Evolutionary conservation across 2,329 filamentous ascomycete genomes (phyloP).

Genomic region (Ascochyta lentis): DNA sequence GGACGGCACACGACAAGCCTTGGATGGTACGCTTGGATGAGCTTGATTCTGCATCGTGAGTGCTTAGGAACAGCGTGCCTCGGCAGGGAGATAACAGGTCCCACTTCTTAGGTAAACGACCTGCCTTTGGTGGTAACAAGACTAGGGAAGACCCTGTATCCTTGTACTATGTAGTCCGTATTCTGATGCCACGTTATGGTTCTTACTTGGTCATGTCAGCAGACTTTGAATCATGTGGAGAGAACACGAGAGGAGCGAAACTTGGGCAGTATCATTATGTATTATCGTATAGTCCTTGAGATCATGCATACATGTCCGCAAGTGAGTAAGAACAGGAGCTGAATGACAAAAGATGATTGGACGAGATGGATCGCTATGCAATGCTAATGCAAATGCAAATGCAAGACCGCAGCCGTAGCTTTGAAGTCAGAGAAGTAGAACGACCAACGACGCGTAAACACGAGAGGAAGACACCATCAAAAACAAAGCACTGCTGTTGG

Average conservation of each 20-base stretch:
- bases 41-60: conserved; percentile 6
- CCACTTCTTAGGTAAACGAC: conserved; percentile 18
- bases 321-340: background rate
- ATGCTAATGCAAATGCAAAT: conserved; percentile 28
- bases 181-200: background rate
- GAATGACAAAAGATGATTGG: background rate
- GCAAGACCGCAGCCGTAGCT: conserved; percentile 14
- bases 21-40: conserved; percentile 6
- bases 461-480: background rate
- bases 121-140: conserved; percentile 1
- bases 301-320: background rate
- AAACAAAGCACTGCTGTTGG: background rate
- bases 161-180: background rate
- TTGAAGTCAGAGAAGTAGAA: background rate
- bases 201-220: background rate
- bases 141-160: conserved; percentile 15
- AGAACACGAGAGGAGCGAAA: background rate
- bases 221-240: background rate
- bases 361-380: conserved; percentile 24
- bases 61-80: conserved; percentile 5
- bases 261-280: background rate
- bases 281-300: conserved; percentile 1
- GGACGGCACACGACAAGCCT: conserved; percentile 2
- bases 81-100: conserved; percentile 8
- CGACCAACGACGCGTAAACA: background rate